Conservation (phyloP, 2,329 filamentous ascomycete genomes). For the Aspergillus sp. region DNA sequence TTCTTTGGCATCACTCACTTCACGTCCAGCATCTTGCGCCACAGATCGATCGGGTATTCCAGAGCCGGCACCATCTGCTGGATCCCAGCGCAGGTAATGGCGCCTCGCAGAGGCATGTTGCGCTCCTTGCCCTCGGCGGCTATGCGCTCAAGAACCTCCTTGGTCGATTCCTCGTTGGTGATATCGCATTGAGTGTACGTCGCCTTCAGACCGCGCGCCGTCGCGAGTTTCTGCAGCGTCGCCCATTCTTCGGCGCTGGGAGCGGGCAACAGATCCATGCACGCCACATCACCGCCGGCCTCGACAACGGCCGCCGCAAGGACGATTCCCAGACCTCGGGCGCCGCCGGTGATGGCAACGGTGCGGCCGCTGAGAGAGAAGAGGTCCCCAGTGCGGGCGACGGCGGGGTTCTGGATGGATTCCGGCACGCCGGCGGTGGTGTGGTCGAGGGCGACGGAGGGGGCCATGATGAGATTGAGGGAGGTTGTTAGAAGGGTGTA, state of each 20-base stretch:
- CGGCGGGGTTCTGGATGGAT: conserved; percentile 30
- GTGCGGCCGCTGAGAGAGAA: conserved; percentile 48
- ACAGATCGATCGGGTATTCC: conserved; percentile 44
- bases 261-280: conserved; percentile 45
- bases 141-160: conserved; percentile 36
- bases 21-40: conserved; percentile 34
- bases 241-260: conserved; percentile 40
- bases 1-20: conserved; percentile 20
- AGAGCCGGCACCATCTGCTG: conserved; percentile 49
- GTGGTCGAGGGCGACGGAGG: conserved; percentile 22
- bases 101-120: conserved; percentile 7
- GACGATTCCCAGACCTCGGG: conserved; percentile 52
- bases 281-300: conserved; percentile 51
- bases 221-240: conserved; percentile 42
- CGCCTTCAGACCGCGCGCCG: conserved; percentile 31
- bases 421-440: conserved; percentile 26
- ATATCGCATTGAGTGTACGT: conserved; percentile 50
- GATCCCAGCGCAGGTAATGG: conserved; percentile 51
- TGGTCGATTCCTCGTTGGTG: conserved; percentile 44
- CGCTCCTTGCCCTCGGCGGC: conserved; percentile 9
- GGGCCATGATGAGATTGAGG: conserved; percentile 17
- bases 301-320: conserved; percentile 51
- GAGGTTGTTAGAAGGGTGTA: not conserved
- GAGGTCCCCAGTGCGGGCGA: conserved; percentile 27
- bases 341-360: conserved; percentile 50